Evolutionary conservation across 2,329 filamentous ascomycete species (phyloP).

Genomic region (Cercospora canescens): DNA sequence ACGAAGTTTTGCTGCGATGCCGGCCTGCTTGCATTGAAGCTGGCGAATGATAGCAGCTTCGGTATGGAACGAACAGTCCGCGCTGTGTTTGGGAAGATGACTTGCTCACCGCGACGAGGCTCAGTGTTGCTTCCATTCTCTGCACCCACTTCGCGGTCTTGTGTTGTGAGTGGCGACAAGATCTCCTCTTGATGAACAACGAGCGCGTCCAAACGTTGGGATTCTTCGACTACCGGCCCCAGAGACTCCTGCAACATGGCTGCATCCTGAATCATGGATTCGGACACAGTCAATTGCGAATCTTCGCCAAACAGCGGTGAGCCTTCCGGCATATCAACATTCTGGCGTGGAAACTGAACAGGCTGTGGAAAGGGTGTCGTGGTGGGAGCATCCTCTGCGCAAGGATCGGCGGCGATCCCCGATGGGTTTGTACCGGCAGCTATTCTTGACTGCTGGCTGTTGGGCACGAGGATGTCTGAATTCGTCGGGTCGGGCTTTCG

Average conservation of each 20-base stretch:
- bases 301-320: background rate
- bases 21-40: constrained; percentile 1
- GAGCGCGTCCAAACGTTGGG: background rate
- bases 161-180: background rate
- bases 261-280: background rate
- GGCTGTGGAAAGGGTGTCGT: background rate
- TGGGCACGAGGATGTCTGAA: background rate
- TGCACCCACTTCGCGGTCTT: background rate
- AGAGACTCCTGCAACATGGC: background rate
- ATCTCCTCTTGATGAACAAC: background rate
- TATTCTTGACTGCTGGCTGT: background rate
- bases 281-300: background rate
- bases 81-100: background rate
- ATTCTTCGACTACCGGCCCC: background rate
- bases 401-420: background rate
- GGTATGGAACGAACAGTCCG: background rate
- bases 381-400: background rate
- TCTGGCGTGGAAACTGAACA: background rate
- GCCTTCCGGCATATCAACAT: too few species aligned
- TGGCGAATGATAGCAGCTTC: background rate
- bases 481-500: background rate
- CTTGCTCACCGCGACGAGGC: background rate
- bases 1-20: background rate
- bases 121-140: background rate
- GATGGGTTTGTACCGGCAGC: background rate